Base-by-base conservation (phyloP, 2,329 filamentous ascomycete species). In the Neonectria neomacrospora region DNA sequence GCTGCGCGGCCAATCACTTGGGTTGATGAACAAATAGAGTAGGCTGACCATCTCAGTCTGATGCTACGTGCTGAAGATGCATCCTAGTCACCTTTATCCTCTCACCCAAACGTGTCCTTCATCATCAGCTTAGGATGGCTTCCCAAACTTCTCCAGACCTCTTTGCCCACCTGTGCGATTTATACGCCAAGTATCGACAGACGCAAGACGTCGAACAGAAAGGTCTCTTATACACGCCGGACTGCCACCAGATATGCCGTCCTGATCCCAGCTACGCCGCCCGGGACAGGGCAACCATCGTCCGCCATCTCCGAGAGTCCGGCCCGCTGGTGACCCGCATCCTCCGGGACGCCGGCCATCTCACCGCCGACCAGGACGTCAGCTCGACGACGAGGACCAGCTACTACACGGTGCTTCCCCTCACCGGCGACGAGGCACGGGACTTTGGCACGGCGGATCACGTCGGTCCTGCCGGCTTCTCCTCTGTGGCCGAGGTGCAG, bases 191-290 rank as follows among this genome's bases (percentile, higher is more conserved):
- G 12, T 64, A 64, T 22, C 28, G 61, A n/a, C 53, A 47, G 16
- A 48, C 57, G 3, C 48, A 16, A 4, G 45, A 56, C 5, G 32
- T 39, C 3, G 39, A 56, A 2, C 56, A 20, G 2, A 64, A 64
- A 20, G 44, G 20, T 6, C 11, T 34, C n/a, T 53, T 45, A 18
- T 64, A 52, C 52, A 47, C 61, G 1, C 18, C 32, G 7, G 41
- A 64, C 18, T 62, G 58, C 18, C 39, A 32, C 37, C 39, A 76
- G 22, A 70, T 74, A 12, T 75, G 71, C 54, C 70, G 72, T 7
- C 63, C 69, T 0, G 34, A 64, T 0, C 73, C 73, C 0, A 61
- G 70, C 1, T 75, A 71, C 32, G 71, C 71, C 5, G 71, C 73
- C 0, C 44, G 20, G 1, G 37, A 72, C 23, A 34, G 69, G 16